A percentile compares a stretch with the other conserved stretches of the same genome.
Conservation (phyloP, 306 rosid species). For the Fragaria iinumae region DNA sequence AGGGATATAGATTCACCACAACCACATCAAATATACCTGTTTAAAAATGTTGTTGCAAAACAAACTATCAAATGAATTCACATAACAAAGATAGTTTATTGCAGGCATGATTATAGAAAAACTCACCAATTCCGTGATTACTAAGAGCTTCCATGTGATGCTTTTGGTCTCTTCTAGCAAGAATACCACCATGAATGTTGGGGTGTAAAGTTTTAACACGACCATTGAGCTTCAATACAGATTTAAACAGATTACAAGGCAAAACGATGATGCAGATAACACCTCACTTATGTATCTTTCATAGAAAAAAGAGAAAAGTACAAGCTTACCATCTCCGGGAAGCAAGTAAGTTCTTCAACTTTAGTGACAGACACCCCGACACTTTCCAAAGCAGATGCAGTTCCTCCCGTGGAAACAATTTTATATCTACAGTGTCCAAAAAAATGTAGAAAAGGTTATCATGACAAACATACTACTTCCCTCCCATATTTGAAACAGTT, state of each 20-base stretch:
- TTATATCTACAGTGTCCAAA: slow-evolving; percentile 43
- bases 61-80: background rate
- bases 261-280: background rate
- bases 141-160: slow-evolving; percentile 85
- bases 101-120: slow-evolving; percentile 6
- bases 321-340: slow-evolving; percentile 85
- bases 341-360: slow-evolving; percentile 81
- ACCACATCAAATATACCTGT: slow-evolving; percentile 92
- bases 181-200: slow-evolving; percentile 84
- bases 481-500: background rate
- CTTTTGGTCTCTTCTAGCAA: slow-evolving; percentile 87
- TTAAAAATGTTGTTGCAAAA: background rate
- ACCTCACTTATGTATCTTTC: background rate
- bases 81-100: background rate
- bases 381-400: slow-evolving; percentile 75
- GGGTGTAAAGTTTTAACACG: slow-evolving; percentile 97
- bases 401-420: slow-evolving; percentile 97
- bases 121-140: slow-evolving; percentile 82
- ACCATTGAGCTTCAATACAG: slow-evolving; percentile 75
- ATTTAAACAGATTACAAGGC: slow-evolving; percentile 3
- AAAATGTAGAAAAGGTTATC: background rate
- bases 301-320: slow-evolving; percentile 1
- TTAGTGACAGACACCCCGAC: slow-evolving; percentile 80
- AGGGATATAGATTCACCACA: slow-evolving; percentile 91
- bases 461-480: background rate